Evolutionary conservation across 78 protist species (phyloP).

Genomic region (Polysphondylium violaceum): DNA sequence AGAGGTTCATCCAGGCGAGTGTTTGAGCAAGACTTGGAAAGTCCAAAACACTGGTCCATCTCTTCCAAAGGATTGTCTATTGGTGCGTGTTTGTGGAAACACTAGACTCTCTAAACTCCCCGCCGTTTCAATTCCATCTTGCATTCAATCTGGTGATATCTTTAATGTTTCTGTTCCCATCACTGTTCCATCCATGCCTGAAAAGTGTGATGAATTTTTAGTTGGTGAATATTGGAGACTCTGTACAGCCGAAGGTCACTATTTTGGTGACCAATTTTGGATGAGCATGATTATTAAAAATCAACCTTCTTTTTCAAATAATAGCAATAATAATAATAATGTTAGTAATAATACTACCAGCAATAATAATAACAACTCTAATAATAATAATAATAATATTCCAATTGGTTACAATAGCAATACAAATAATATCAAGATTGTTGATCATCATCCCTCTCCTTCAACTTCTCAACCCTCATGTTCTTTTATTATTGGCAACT

Average conservation of each 20-base stretch:
- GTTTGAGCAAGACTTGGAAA: slow-evolving; percentile 30
- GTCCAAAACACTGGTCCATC: slow-evolving; percentile 40
- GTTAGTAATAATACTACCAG: too few relatives aligned
- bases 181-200: slow-evolving; percentile 22
- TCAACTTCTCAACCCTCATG: too few relatives aligned
- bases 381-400: too few relatives aligned
- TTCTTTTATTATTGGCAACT: too few relatives aligned
- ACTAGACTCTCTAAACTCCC: slow-evolving; percentile 11
- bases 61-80: slow-evolving; percentile 57
- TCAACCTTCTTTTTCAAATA: too few relatives aligned
- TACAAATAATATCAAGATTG: too few relatives aligned
- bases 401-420: too few relatives aligned
- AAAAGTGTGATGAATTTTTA: slow-evolving; percentile 13
- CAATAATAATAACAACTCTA: too few relatives aligned
- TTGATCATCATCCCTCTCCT: too few relatives aligned
- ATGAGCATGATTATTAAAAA: slow-evolving; percentile 41
- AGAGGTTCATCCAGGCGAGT: slow-evolving; percentile 28
- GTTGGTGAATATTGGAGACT: slow-evolving; percentile 77
- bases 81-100: slow-evolving; percentile 74
- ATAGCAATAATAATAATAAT: too few relatives aligned
- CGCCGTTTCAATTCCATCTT: slow-evolving; percentile 13
- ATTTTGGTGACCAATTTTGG: slow-evolving; percentile 78
- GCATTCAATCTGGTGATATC: background rate
- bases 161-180: slow-evolving; percentile 31
- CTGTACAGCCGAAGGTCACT: slow-evolving; percentile 59